Conservation (phyloP, 2,329 filamentous ascomycete genomes). For the Penicillium sp. region DNA sequence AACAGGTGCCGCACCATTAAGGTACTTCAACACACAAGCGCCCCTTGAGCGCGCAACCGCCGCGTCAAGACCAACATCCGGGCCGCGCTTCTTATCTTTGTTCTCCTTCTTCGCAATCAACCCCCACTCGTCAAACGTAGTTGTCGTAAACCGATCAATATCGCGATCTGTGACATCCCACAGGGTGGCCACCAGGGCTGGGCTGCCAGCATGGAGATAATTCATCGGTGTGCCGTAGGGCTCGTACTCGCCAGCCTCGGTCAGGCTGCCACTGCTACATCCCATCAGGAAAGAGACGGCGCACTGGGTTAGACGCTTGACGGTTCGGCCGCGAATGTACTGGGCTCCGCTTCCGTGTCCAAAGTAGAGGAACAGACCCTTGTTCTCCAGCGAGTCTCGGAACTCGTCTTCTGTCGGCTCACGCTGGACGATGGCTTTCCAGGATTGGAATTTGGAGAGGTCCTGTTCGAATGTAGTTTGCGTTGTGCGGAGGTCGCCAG, state of each 20-base stretch:
- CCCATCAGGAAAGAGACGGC: conserved; percentile 90
- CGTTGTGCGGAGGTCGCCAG: conserved; percentile 78
- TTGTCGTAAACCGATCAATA: conserved; percentile 86
- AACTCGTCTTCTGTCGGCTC: conserved; percentile 79
- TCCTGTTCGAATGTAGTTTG: conserved; percentile 71
- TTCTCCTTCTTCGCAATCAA: conserved; percentile 55
- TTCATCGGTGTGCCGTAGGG: conserved; percentile 87
- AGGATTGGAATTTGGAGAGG: conserved; percentile 58
- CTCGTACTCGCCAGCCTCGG: conserved; percentile 83
- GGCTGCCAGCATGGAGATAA: conserved; percentile 85
- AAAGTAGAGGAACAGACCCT: conserved; percentile 85
- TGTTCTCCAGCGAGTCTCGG: conserved; percentile 63
- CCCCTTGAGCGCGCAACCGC: conserved; percentile 74
- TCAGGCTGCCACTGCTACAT: conserved; percentile 81
- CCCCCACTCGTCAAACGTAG: conserved; percentile 84
- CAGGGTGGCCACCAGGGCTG: conserved; percentile 85
- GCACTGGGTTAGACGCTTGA: conserved; percentile 76
- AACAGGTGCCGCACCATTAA: conserved; percentile 91
- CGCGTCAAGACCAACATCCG: conserved; percentile 66
- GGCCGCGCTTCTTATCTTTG: conserved; percentile 31
- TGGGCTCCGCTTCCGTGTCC: conserved; percentile 94
- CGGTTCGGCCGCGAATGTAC: conserved; percentile 83
- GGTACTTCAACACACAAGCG: conserved; percentile 83
- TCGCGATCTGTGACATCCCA: conserved; percentile 99
- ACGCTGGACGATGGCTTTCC: conserved; percentile 69